These are phyloP conservation scores for Deakozyma indianensis DNA, from an alignment of 805 yeast genomes.

Conservation along the genomic window DNA sequence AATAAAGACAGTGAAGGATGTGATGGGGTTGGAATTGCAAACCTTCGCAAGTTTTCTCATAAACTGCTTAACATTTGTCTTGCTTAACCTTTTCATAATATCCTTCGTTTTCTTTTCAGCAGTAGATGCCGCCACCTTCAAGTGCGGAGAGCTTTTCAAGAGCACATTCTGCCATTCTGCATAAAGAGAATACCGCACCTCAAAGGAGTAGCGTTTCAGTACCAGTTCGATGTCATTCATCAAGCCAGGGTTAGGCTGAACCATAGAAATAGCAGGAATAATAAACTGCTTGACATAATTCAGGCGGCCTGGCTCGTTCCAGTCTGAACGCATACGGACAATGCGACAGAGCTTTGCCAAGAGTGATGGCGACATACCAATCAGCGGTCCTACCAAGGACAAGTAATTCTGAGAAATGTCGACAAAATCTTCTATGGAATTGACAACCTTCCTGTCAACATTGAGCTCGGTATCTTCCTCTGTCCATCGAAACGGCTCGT, in stretches of 20 bases:
- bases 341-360: conserved; percentile 49
- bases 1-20: conserved; percentile 55
- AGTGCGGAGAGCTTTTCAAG: conserved; percentile 38
- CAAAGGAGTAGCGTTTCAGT: conserved; percentile 39
- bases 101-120: conserved; percentile 73
- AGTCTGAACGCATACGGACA: conserved; percentile 24
- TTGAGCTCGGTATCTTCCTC: conserved; percentile 11
- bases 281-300: conserved; percentile 26
- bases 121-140: conserved; percentile 44
- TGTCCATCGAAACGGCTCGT: conserved; percentile 4
- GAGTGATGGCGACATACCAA: conserved; percentile 34
- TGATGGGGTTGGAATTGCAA: conserved; percentile 63
- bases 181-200: conserved; percentile 59
- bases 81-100: conserved; percentile 65
- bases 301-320: conserved; percentile 11
- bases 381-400: conserved; percentile 37
- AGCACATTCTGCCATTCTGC: conserved; percentile 57
- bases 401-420: conserved; percentile 26
- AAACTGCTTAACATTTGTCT: conserved; percentile 59
- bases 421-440: conserved; percentile 35
- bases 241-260: conserved; percentile 43
- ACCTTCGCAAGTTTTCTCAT: conserved; percentile 60
- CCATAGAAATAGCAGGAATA: conserved; percentile 43
- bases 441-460: conserved; percentile 17
- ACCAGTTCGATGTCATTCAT: conserved; percentile 46